Conservation (phyloP, 2,329 filamentous ascomycete species). For the Chlorencoelia australis region DNA sequence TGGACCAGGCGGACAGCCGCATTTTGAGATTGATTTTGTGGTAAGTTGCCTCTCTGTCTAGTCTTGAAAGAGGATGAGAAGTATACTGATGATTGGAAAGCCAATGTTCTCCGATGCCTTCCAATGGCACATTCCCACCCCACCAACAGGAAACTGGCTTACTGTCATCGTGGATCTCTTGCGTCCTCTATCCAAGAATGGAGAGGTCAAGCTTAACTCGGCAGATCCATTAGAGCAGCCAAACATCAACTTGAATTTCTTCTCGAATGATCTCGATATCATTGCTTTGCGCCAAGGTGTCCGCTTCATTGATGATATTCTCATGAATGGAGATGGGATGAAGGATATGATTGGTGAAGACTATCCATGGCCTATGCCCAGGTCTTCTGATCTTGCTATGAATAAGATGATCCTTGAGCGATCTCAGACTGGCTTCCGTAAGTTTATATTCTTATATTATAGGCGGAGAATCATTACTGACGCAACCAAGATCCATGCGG, state of each 20-base stretch:
- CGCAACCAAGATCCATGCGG: constrained; percentile 41
- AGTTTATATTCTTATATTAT: background rate
- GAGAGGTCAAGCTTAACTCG: constrained; percentile 33
- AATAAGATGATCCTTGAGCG: constrained; percentile 44
- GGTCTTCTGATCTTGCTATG: constrained; percentile 45
- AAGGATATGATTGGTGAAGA: constrained; percentile 41
- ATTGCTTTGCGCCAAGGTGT: constrained; percentile 37
- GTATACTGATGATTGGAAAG: background rate
- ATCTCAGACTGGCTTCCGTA: constrained; percentile 41
- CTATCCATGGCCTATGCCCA: constrained; percentile 52
- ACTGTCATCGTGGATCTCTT: constrained; percentile 46
- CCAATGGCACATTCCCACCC: constrained; percentile 38
- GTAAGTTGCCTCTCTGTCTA: constrained; percentile 2
- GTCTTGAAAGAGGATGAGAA: background rate
- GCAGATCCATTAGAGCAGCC: constrained; percentile 49
- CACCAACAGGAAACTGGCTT: constrained; percentile 37
- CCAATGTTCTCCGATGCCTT: constrained; percentile 42
- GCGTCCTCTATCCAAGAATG: constrained; percentile 34
- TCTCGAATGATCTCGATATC: constrained; percentile 38
- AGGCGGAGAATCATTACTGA: background rate
- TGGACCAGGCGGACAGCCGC: constrained; percentile 44
- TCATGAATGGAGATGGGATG: constrained; percentile 46
- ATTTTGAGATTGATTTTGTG: constrained; percentile 54
- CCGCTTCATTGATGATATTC: constrained; percentile 34
- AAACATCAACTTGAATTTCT: constrained; percentile 24